Evolutionary conservation across 306 rosid genomes (phyloP), one percentile per base, ranked within the genome.

Genomic region (Arachis stenosperma): DNA sequence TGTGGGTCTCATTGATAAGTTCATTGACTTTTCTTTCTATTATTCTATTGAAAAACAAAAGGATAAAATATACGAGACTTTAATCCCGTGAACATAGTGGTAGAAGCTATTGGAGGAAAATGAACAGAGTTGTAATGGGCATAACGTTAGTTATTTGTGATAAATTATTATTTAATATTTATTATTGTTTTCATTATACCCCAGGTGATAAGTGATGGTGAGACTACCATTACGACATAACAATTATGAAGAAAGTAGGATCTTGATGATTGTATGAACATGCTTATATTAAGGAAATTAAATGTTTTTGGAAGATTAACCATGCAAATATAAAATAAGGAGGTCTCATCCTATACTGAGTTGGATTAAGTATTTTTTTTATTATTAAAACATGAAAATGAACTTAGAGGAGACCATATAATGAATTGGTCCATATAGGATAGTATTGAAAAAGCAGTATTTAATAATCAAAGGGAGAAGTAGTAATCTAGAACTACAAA

Each of bases 201-300:
- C 69, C 79, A 68, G 79, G 73, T 67, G 81, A 61, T 58, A 61
- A 43, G 71, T 65, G 13, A 76, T 66, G 67, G 58, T 47, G 73
- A 60, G 61, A 50, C 56, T 71, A 58, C 50, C 10, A 75, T 82
- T 71, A 58, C 50, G 10, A 75, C 78, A 51, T 36, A 54, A 62
- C 78, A 70, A 65, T 67, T 46, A 59, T 74, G 73, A 78, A 79
- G 82, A 61, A 70, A 82, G 85, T 79, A 73, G 78, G 65, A 81
- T 79, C 65, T 78, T 90, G 70, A 90, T 87, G 78, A 90, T 85
- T 82, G 73, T 46, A 65, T 56, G 52, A 87, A 77, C 92, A 84
- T 83, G 90, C 92, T 80, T 61, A 33, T 61, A 22, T 22, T 22
- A 68, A 69, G 71, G 62, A 70, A 62, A 22, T 22, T 22, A 22